Base-by-base conservation (phyloP, 2,329 filamentous ascomycete genomes). In the Fusarium newnesense region DNA sequence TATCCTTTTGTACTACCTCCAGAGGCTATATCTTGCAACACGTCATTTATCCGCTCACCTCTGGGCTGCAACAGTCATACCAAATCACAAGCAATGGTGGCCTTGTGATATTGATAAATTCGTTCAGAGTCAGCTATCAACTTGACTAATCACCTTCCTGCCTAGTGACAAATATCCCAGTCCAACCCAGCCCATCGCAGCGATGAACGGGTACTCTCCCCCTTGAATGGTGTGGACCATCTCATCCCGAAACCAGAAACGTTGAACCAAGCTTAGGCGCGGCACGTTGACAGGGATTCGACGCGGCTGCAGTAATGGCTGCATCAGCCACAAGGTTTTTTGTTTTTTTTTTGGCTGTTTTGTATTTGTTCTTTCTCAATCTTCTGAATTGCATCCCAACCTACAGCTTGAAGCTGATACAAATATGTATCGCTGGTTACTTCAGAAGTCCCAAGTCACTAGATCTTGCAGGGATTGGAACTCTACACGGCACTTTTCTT, bases 181-280 rank as follows among this genome's bases (percentile, higher is more conserved):
- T 15, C 50, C 50, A 37, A 24, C 24, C 50, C 50, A 53, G 34
- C 19, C 34, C 50, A 28, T 26, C 39, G 43, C 43, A 49, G 34
- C 18, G 30, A 58, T 47, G 53, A 30, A 63, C 40, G 40, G 34
- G 49, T 21, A 24, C 24, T 4, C 44, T 58, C 69, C 66, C 74
- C 53, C 53, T 69, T 62, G 62, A 61, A 56, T 26, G 53, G 58
- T 69, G 60, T 64, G 72, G 61, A 37, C 74, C 69, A 58, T 71
- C 66, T 73, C 50, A 56, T 68, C 76, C 71, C 53, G 67, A 64
- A 74, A 72, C 72, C 64, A 75, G 65, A 75, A 69, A 78, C 76
- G 76, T 78, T 78, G 76, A 78, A 77, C 76, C 75, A 78, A 78
- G 74, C 76, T 78, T 78, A 78, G 76, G 54, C 76, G 76, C 76